phyloP scores from a whole-genome alignment of 176 grass and related monocot genomes.

The Zizania latifolia region DNA sequence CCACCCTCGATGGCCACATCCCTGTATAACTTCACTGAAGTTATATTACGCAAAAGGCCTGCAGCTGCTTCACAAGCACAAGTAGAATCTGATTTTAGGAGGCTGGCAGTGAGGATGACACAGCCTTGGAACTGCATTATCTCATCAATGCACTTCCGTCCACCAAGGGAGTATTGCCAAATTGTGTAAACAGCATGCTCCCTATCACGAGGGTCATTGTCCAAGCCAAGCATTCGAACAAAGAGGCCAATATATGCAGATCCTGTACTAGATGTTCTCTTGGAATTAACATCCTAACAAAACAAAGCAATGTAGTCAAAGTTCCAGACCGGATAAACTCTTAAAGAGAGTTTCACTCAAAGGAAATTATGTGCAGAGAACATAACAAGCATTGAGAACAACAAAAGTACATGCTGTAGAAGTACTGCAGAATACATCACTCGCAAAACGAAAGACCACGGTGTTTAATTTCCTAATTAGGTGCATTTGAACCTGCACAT shows the following conservation, averaged over 20 bases:
- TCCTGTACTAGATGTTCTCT: constrained; percentile 7
- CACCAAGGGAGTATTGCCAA: constrained; percentile 57
- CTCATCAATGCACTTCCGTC: constrained; percentile 50
- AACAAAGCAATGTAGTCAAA: constrained; percentile 17
- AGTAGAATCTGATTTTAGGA: constrained; percentile 58
- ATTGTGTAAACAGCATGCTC: constrained; percentile 59
- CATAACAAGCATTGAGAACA: background rate
- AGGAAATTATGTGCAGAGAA: background rate
- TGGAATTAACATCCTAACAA: constrained; percentile 40
- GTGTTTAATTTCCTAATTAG: background rate
- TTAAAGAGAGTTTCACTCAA: background rate
- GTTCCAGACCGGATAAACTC: background rate
- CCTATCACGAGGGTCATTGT: constrained; percentile 62
- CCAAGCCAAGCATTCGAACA: constrained; percentile 77
- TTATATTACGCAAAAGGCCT: constrained; percentile 49
- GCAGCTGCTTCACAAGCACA: constrained; percentile 52
- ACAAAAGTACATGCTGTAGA: background rate
- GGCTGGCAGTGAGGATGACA: constrained; percentile 45
- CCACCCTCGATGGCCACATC: constrained; percentile 38
- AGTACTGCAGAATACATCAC: background rate
- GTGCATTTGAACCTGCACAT: background rate
- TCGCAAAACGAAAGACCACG: background rate
- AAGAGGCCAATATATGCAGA: constrained; percentile 63
- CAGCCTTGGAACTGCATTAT: constrained; percentile 74
- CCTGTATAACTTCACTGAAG: constrained; percentile 52